Evolutionary conservation across 2,329 filamentous ascomycete species (phyloP).

Genomic region (Fusarium sp.): DNA sequence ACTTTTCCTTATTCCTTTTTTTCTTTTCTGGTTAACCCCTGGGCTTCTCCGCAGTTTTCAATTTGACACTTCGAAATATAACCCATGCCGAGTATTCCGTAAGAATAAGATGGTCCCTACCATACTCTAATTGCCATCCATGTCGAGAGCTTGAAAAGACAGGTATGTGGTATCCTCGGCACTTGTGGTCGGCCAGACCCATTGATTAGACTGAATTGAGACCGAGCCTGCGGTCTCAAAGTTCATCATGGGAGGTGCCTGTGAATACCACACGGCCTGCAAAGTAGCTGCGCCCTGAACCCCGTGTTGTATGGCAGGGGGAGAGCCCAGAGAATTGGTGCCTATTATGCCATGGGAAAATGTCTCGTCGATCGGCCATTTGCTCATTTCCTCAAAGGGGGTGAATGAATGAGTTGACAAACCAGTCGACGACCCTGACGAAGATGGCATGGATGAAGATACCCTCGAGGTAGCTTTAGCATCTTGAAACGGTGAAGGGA

Average conservation of each 20-base stretch:
- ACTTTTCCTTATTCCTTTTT: too few relatives aligned
- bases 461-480: constrained; percentile 30
- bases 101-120: not conserved
- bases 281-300: constrained; percentile 39
- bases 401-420: constrained; percentile 37
- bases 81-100: not conserved
- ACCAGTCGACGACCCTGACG: constrained; percentile 38
- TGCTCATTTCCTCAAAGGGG: constrained; percentile 36
- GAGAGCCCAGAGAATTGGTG: constrained; percentile 28
- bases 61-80: not conserved
- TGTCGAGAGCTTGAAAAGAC: constrained; percentile 30
- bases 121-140: constrained; percentile 22
- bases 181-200: constrained; percentile 43
- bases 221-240: constrained; percentile 42
- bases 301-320: constrained; percentile 32
- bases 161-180: constrained; percentile 31
- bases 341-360: constrained; percentile 40
- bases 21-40: not conserved
- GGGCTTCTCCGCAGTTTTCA: not conserved
- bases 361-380: constrained; percentile 41
- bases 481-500: constrained; percentile 27
- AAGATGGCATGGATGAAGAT: constrained; percentile 40
- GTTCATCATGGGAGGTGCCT: constrained; percentile 44
- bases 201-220: constrained; percentile 40
- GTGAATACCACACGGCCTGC: constrained; percentile 45